Evolutionary conservation across 345 rosid species (phyloP).

Genomic region (Limnanthes douglasii): DNA sequence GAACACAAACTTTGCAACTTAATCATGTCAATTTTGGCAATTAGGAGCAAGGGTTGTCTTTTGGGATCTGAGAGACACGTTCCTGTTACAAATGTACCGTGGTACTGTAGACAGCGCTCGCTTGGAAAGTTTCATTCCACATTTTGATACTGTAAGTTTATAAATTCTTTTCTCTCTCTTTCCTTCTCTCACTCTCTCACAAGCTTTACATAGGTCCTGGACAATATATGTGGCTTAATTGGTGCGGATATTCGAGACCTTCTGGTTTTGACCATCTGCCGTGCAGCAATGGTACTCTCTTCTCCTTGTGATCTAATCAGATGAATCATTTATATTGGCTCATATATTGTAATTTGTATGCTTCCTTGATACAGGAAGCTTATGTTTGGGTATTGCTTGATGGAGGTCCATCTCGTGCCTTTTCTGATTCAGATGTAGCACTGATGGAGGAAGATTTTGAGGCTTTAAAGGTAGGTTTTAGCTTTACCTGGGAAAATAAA

Average conservation of each 20-base stretch:
- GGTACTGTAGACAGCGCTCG: conserved; percentile 64
- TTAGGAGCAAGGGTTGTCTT: conserved; percentile 69
- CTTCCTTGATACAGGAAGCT: conserved; percentile 40
- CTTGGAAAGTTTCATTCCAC: conserved; percentile 60
- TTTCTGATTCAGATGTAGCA: conserved; percentile 55
- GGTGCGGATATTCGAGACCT: conserved; percentile 64
- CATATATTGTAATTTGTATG: conserved; percentile 1
- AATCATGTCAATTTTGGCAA: conserved; percentile 5
- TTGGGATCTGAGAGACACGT: conserved; percentile 80
- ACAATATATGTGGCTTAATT: conserved; percentile 57
- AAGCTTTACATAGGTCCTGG: conserved; percentile 46
- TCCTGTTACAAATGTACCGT: conserved; percentile 54
- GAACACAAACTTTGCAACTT: conserved; percentile 4
- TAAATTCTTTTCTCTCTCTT: conserved; percentile 6
- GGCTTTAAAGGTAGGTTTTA: conserved; percentile 67
- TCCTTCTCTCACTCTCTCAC: conserved; percentile 1
- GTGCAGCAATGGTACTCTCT: conserved; percentile 46
- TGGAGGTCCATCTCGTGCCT: conserved; percentile 93
- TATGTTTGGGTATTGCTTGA: conserved; percentile 73
- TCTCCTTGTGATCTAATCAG: conserved; percentile 3
- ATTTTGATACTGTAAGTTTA: conserved; percentile 59
- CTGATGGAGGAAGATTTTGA: conserved; percentile 78
- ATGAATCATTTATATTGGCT: not conserved
- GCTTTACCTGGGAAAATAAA: too few relatives aligned
- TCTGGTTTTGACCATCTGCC: conserved; percentile 68